A percentile compares a stretch with the other conserved stretches of the same genome.
Evolutionary conservation across 768 basidiomycete genomes (phyloP).

Genomic region (Cystobasidium tubakii): DNA sequence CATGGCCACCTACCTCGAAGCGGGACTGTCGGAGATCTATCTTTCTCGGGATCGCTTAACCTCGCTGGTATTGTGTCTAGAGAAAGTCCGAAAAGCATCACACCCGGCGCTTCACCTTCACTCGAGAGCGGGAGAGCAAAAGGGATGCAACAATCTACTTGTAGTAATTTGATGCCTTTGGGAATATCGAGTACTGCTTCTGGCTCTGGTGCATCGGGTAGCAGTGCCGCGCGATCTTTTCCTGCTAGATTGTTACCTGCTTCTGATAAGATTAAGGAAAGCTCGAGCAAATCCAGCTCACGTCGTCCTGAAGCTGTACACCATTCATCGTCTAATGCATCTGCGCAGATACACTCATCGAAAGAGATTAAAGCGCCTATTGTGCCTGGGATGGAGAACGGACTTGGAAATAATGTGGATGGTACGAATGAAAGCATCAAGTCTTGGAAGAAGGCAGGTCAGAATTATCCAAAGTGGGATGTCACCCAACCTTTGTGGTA

Average conservation of each 20-base stretch:
- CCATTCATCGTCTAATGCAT: background rate
- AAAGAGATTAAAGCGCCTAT: constrained; percentile 9
- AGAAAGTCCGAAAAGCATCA: background rate
- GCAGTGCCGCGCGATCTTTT: background rate
- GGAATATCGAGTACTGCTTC: background rate
- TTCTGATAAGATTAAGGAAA: background rate
- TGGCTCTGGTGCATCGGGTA: background rate
- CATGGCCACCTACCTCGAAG: background rate
- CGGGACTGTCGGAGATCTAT: background rate
- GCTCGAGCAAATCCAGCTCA: background rate
- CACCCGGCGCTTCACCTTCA: background rate
- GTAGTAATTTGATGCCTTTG: background rate
- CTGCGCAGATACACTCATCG: background rate
- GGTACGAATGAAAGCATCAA: background rate
- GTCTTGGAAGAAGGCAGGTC: background rate
- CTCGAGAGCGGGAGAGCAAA: background rate
- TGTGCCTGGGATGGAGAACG: background rate
- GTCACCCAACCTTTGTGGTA: background rate
- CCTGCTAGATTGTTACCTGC: background rate
- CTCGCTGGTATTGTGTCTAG: background rate
- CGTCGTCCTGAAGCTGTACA: background rate
- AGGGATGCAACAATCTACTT: background rate
- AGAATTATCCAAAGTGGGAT: background rate
- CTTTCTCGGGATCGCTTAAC: background rate
- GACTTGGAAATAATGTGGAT: background rate